phyloP scores from a whole-genome alignment of 345 rosid genomes.

The Conringia planisiliqua region DNA sequence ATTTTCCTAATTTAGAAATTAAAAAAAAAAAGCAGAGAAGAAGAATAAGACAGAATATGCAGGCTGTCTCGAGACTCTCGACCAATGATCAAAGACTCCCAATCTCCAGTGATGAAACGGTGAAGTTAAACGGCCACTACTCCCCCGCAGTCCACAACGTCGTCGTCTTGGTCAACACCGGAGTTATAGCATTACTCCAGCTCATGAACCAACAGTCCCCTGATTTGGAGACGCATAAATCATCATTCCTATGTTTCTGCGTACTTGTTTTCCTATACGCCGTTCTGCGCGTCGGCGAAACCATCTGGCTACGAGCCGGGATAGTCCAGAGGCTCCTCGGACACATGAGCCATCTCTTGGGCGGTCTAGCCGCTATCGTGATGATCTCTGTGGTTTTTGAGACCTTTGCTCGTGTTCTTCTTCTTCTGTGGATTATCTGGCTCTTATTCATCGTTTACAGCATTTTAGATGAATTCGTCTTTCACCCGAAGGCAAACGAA shows the following conservation, averaged over 20 bases:
- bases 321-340: constrained; percentile 3
- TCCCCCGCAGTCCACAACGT: constrained; percentile 27
- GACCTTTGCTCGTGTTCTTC: not conserved
- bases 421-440: constrained; percentile 19
- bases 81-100: not conserved
- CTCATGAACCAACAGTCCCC: not conserved
- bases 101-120: not conserved
- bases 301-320: not conserved
- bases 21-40: too few relatives aligned
- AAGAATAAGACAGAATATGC: not conserved
- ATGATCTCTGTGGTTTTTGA: not conserved
- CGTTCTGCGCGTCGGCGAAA: constrained; percentile 5
- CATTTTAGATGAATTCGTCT: not conserved
- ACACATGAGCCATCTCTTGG: constrained; percentile 25
- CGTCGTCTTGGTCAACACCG: constrained; percentile 1
- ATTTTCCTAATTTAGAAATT: too few relatives aligned
- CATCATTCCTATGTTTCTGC: not conserved
- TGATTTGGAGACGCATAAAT: constrained; percentile 11
- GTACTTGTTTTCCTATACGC: not conserved
- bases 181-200: constrained; percentile 13
- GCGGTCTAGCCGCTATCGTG: constrained; percentile 14
- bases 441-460: not conserved
- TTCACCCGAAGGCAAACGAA: not conserved
- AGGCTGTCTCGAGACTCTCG: not conserved
- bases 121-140: not conserved